Evolutionary conservation across 2,329 filamentous ascomycete genomes (phyloP), one percentile per base, ranked within the genome.

Genomic region (Aspergillus ibericus): DNA sequence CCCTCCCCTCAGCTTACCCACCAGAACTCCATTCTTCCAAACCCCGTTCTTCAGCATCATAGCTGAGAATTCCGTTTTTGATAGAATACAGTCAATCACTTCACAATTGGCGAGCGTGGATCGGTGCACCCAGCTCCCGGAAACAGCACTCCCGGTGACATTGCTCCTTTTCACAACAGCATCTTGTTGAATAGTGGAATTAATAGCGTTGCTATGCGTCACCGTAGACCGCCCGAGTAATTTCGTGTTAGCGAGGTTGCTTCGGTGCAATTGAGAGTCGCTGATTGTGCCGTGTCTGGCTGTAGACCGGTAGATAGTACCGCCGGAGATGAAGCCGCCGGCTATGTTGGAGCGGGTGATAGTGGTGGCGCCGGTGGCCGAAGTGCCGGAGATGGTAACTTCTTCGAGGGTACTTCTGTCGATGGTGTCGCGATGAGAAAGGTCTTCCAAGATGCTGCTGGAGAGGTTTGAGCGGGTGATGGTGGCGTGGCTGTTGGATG

Each of bases 21-120:
- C 53, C 32, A 72, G 58, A 29, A 53, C 50, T 2, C 67, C 68
- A 49, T 59, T 61, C 55, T 61, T 67, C 70, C 69, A 72, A 22
- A 70, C 58, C 6, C 66, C 67, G 58, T 67, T 60, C 48, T 64
- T 62, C 13, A 70, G 44, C 32, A 66, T 53, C 63, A 70, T 63
- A 6, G 64, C 68, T 20, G 40, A 61, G 10, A 71, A 68, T 4
- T 64, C 57, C 8, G 61, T 62, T 20, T 58, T 55, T 1, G 59
- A 53, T 38, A 72, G 57, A 8, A 64, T 38, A 56, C 67, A 71
- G 7, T 68, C 58, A 0, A 53, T 51, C 5, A 69, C 61, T 22
- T 69, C 60, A n/a, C 69, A 71, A 6, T 71, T 53, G 4, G 18
- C 36, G 38, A 71, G 27, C 1, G 7, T 35, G 4, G 59, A 29